phyloP scores from a whole-genome alignment of 1,284 basidiomycete species.

The Phylloboletellus chloephorus region DNA sequence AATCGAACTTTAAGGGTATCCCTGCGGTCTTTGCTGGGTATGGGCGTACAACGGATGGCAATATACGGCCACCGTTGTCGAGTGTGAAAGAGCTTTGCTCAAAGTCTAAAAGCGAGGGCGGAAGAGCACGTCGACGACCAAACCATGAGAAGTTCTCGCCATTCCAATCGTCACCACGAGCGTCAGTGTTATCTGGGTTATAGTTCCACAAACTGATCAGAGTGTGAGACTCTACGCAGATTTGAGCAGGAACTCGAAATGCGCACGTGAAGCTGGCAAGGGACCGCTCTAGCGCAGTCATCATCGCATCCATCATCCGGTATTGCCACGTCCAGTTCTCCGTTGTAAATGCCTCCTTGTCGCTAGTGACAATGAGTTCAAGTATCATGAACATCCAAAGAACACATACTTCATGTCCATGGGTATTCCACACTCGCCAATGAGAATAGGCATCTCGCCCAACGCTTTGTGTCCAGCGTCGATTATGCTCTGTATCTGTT shows the following conservation, averaged over 20 bases:
- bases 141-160: constrained; percentile 96
- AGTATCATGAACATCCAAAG: background rate
- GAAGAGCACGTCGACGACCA: constrained; percentile 55
- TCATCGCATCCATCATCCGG: constrained; percentile 86
- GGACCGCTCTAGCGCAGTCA: constrained; percentile 69
- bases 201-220: constrained; percentile 84
- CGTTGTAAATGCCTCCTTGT: constrained; percentile 62
- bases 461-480: constrained; percentile 60
- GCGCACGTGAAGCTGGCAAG: constrained; percentile 79
- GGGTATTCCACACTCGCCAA: constrained; percentile 89
- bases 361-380: constrained; percentile 38
- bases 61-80: constrained; percentile 77
- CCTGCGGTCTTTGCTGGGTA: constrained; percentile 78
- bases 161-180: constrained; percentile 87
- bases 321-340: constrained; percentile 79
- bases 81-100: constrained; percentile 57
- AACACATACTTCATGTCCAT: constrained; percentile 86
- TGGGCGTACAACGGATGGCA: constrained; percentile 73
- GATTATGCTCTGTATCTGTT: constrained; percentile 80
- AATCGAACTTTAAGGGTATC: constrained; percentile 59
- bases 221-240: background rate
- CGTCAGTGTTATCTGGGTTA: constrained; percentile 82
- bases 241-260: background rate
- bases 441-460: constrained; percentile 74
- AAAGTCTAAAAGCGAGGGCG: constrained; percentile 45